These are phyloP conservation scores for Afroboletus lepidellus DNA, from an alignment of 1,284 basidiomycete species.

Conservation along the genomic window DNA sequence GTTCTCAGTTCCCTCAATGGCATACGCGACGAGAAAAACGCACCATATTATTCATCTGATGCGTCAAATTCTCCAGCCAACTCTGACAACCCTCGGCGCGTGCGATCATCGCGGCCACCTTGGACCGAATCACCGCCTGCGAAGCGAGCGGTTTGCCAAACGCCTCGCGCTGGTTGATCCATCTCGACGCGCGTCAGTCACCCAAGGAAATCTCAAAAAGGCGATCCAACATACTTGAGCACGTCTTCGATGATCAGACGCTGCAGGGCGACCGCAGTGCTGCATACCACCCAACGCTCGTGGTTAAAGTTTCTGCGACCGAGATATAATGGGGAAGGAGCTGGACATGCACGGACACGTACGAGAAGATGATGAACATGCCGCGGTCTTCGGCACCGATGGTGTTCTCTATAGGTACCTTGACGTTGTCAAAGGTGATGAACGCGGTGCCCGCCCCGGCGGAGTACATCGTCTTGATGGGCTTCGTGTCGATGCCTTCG, in stretches of 20 bases:
- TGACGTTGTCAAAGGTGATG: slow-evolving; percentile 86
- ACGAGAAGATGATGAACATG: slow-evolving; percentile 74
- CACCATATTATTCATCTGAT: slow-evolving; percentile 37
- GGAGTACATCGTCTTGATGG: slow-evolving; percentile 85
- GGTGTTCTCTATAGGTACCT: slow-evolving; percentile 87
- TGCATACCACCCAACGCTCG: slow-evolving; percentile 76
- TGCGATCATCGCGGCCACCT: slow-evolving; percentile 84
- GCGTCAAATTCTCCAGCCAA: slow-evolving; percentile 69
- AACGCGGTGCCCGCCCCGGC: slow-evolving; percentile 79
- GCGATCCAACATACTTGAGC: slow-evolving; percentile 48
- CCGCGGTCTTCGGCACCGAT: slow-evolving; percentile 84
- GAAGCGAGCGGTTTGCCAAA: slow-evolving; percentile 84
- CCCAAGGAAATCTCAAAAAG: not conserved
- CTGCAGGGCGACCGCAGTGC: slow-evolving; percentile 51
- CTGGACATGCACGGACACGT: slow-evolving; percentile 10
- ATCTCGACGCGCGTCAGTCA: slow-evolving; percentile 39
- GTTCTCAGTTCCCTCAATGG: not conserved
- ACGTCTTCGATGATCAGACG: slow-evolving; percentile 66
- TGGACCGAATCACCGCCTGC: slow-evolving; percentile 82
- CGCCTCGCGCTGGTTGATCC: slow-evolving; percentile 78
- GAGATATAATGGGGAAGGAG: not conserved
- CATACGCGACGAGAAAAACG: not conserved
- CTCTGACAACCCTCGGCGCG: slow-evolving; percentile 64
- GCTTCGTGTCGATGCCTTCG: slow-evolving; percentile 79
- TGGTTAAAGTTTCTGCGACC: slow-evolving; percentile 65